Evolutionary conservation across 2,329 filamentous ascomycete genomes (phyloP), one percentile per base, ranked within the genome.

Genomic region (Juglanconis oblonga): DNA sequence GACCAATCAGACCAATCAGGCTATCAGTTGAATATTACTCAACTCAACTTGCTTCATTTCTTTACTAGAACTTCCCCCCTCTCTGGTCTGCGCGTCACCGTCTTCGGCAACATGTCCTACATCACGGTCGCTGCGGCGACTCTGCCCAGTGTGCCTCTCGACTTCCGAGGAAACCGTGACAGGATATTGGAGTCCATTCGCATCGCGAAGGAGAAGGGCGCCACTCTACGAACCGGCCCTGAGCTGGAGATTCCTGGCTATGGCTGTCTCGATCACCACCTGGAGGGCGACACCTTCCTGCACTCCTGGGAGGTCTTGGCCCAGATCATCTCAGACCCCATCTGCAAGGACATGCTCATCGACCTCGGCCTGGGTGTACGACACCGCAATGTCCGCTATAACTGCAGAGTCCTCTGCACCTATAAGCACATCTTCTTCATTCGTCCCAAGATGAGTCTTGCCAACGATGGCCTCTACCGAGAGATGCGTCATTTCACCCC

Each of bases 151-250:
- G 68, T 74, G 8, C 70, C 82, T 8, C 77, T 89, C 7, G 86
- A 88, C 68, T 88, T 84, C 66, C 77, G 83, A 63, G 87, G 86
- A 42, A 91, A 91, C 67, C 72, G 78, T 2, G 77, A 81, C 52
- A 78, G 88, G 17, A 89, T 90, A 64, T 79, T 87, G 17, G 78
- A 88, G 69, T 86, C 82, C 58, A 86, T 90, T 65, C 76, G 73
- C 40, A 65, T 74, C 32, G 86, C 87, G 17, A 90, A 89, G 71
- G 76, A 74, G 51, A 77, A 78, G 3, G 84, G 85, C 32, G 87
- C 87, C n/a, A 82, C 78, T 9, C 72, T 90, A n/a, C 79, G 87
- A 55, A 80, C 83, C 2, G 84, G 84, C 3, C 84, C 81, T 2
- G 84, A 78, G 69, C 70, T 76, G 10, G 73, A 77, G 64, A 72